A percentile compares a stretch with the other conserved stretches of the same genome.
Conservation (phyloP, 805 yeast genomes). For the Candida stauntonica region DNA sequence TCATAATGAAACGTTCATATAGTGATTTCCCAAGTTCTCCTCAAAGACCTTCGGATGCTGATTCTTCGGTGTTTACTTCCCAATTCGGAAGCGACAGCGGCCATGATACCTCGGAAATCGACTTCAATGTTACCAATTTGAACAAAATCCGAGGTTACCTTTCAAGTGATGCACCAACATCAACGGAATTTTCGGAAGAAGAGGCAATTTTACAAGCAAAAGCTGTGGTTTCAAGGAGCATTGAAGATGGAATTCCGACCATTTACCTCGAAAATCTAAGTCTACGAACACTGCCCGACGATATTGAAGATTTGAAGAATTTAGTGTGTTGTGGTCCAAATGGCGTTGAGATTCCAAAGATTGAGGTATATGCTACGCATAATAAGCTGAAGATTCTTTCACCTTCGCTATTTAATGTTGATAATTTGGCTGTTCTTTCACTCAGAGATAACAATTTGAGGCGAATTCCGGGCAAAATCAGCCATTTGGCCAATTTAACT, state of each 20-base stretch:
- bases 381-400: conserved; percentile 45
- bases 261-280: conserved; percentile 45
- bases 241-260: conserved; percentile 43
- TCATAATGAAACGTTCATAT: conserved; percentile 18
- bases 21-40: conserved; percentile 19
- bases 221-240: conserved; percentile 38
- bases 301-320: conserved; percentile 51
- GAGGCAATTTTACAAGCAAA: conserved; percentile 30
- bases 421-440: conserved; percentile 46
- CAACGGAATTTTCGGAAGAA: conserved; percentile 14
- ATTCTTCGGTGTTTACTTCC: conserved; percentile 12
- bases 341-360: conserved; percentile 32
- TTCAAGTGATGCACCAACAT: conserved; percentile 22
- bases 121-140: conserved; percentile 23
- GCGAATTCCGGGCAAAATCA: conserved; percentile 44
- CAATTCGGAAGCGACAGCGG: conserved; percentile 22
- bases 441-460: conserved; percentile 47
- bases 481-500: conserved; percentile 37
- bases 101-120: conserved; percentile 12
- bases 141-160: conserved; percentile 24
- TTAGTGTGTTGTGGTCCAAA: conserved; percentile 40
- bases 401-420: conserved; percentile 46
- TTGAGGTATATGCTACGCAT: conserved; percentile 48
- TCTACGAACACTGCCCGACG: conserved; percentile 49
- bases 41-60: conserved; percentile 3